These are phyloP conservation scores for Patellifolia procumbens DNA, from an alignment of 179 eudicot species.

Conservation along the genomic window DNA sequence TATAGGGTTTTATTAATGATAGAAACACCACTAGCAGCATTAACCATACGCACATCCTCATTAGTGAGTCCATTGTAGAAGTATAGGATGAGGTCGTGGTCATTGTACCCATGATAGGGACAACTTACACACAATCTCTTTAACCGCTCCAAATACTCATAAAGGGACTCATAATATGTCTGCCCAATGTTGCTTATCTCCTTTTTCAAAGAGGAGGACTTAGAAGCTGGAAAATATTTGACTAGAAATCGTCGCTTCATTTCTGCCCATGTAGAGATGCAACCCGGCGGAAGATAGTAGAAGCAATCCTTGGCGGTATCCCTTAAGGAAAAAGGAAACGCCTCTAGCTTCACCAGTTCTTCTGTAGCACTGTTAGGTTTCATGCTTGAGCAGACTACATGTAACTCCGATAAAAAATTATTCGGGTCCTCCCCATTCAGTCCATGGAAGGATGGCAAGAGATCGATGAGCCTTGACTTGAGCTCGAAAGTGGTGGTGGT, in stretches of 20 bases:
- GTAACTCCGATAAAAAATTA: no score
- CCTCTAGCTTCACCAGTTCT: not conserved
- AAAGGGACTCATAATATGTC: not conserved
- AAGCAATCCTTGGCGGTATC: conserved; percentile 14
- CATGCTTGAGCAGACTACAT: no score
- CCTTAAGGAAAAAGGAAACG: conserved; percentile 13
- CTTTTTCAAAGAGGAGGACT: not conserved
- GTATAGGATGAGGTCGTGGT: not conserved
- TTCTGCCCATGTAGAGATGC: not conserved
- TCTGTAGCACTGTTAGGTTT: not conserved
- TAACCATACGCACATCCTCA: not conserved
- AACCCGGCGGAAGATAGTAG: conserved; percentile 15
- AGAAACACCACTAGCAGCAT: not conserved
- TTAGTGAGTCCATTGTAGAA: not conserved
- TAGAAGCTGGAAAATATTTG: conserved; percentile 7
- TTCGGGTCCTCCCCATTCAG: no score
- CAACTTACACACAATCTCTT: conserved; percentile 1
- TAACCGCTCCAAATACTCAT: conserved; percentile 13
- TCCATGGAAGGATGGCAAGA: no score
- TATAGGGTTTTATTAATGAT: not conserved
- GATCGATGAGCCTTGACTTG: no score
- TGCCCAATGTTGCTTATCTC: conserved; percentile 10
- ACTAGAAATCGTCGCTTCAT: not conserved
- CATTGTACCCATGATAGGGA: not conserved
- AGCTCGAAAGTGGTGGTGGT: no score